These are phyloP conservation scores for Chloranthus sessilifolius DNA, from an alignment of 164 flowering plant species.

Conservation along the genomic window DNA sequence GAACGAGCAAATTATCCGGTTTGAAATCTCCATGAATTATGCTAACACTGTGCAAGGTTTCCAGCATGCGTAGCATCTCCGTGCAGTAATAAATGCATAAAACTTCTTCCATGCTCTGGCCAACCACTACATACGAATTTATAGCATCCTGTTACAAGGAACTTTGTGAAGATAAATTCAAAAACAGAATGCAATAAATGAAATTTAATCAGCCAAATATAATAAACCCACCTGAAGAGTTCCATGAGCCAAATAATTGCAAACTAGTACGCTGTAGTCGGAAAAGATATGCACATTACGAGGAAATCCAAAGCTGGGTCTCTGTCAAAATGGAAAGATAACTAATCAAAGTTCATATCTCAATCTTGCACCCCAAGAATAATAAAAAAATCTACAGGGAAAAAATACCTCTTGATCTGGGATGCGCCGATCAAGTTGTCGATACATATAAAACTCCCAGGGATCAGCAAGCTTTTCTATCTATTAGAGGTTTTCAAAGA, in stretches of 20 bases:
- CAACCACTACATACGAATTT: slow-evolving; percentile 60
- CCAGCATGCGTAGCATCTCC: slow-evolving; percentile 90
- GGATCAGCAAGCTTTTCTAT: slow-evolving; percentile 91
- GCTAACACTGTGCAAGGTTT: slow-evolving; percentile 62
- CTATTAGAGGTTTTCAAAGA: slow-evolving; percentile 32
- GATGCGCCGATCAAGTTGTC: slow-evolving; percentile 76
- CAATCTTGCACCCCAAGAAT: neutral
- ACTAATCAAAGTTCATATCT: slow-evolving; percentile 8
- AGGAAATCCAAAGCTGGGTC: slow-evolving; percentile 77
- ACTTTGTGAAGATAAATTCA: neutral
- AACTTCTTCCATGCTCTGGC: slow-evolving; percentile 81
- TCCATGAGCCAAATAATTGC: slow-evolving; percentile 70
- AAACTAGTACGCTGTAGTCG: slow-evolving; percentile 79
- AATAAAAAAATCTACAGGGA: neutral
- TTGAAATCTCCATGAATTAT: slow-evolving; percentile 98
- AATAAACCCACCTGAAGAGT: slow-evolving; percentile 69
- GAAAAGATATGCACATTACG: slow-evolving; percentile 71
- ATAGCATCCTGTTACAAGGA: slow-evolving; percentile 74
- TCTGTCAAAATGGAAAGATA: slow-evolving; percentile 37
- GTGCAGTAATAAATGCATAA: slow-evolving; percentile 82
- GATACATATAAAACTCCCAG: slow-evolving; percentile 98
- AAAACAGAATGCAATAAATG: slow-evolving; percentile 3
- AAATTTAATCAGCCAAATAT: neutral
- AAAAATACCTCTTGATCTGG: slow-evolving; percentile 49
- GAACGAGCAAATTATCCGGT: slow-evolving; percentile 90